phyloP scores from a whole-genome alignment of 768 basidiomycete species.

The Cytidiella melzeri region DNA sequence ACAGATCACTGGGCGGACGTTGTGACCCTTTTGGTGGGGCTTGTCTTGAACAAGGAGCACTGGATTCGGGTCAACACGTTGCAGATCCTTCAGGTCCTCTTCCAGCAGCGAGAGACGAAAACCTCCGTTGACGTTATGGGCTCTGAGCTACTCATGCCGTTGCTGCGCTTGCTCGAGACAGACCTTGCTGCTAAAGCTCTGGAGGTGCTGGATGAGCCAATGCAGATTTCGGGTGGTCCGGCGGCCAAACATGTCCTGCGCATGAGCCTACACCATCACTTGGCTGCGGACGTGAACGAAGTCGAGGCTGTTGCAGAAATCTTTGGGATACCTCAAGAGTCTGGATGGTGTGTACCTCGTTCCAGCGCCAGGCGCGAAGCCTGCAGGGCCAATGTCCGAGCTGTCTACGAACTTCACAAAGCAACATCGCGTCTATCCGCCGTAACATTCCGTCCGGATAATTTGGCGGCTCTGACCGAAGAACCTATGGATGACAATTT shows the following conservation, averaged over 20 bases:
- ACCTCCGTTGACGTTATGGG: constrained; percentile 69
- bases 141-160: constrained; percentile 85
- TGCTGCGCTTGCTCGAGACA: constrained; percentile 82
- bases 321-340: constrained; percentile 76
- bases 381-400: constrained; percentile 74
- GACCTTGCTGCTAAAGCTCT: constrained; percentile 81
- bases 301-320: constrained; percentile 59
- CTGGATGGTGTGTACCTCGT: constrained; percentile 83
- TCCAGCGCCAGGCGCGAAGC: constrained; percentile 51
- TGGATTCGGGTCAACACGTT: constrained; percentile 81
- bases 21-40: constrained; percentile 77
- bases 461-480: constrained; percentile 32
- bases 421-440: constrained; percentile 62
- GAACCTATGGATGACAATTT: constrained; percentile 50
- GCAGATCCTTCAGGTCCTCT: constrained; percentile 84
- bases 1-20: constrained; percentile 72
- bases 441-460: constrained; percentile 65
- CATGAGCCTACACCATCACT: constrained; percentile 77
- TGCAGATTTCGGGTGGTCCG: constrained; percentile 69
- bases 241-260: constrained; percentile 82
- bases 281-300: constrained; percentile 35
- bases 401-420: constrained; percentile 81
- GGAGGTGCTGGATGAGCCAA: constrained; percentile 90
- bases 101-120: constrained; percentile 78
- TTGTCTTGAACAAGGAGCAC: constrained; percentile 74